Evolutionary conservation across 352 stramenopile genomes (phyloP), one percentile per base, ranked within the genome.

Genomic region (Globisporangium yorkense): DNA sequence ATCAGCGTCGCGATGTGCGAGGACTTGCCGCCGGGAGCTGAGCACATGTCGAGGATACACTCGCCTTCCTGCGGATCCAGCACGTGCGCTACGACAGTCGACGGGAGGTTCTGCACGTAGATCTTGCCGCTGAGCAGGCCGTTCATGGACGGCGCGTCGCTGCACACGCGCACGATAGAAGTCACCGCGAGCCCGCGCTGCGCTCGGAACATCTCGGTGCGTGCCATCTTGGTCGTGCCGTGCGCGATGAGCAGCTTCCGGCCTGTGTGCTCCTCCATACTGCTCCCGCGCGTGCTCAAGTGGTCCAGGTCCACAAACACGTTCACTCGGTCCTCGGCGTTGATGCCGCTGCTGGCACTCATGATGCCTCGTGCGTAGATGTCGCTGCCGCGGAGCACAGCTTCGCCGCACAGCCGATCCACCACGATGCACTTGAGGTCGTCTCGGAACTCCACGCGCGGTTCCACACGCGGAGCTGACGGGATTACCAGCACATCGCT

Each of bases 31-130:
- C 95, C 94, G 1, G 95, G 95, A 0, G 92, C 94, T 6, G 86
- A 78, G 76, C 95, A 98, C 87, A 98, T 96, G 61, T 98, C 95
- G 43, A 98, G 66, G 69, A 98, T 87, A 31, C 86, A 75, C 37
- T 98, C 85, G 29, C 79, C 85, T 21, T 74, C 58, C 63, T 94
- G 70, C 1, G 92, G 88, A 63, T 95, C 61, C 5, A 98, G 67
- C 8, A 80, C 90, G 59, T 97, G 88, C 0, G 74, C 89, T n/a
- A 97, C 94, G 35, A 97, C 71, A 2, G 92, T 86, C 2, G 88
- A 97, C 46, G 94, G 92, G 31, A 98, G 72, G 66, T 98, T 98
- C 71, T 98, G 94, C 16, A 96, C 71, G 67, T 96, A 97, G 54
- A 97, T 89, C 59, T 89, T 75, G 16, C 79, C 76, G 7, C 37